Percentiles rank a stretch among this genome's conserved stretches.
phyloP scores from a whole-genome alignment of 768 basidiomycete species.

The Calocybe cyanea region DNA sequence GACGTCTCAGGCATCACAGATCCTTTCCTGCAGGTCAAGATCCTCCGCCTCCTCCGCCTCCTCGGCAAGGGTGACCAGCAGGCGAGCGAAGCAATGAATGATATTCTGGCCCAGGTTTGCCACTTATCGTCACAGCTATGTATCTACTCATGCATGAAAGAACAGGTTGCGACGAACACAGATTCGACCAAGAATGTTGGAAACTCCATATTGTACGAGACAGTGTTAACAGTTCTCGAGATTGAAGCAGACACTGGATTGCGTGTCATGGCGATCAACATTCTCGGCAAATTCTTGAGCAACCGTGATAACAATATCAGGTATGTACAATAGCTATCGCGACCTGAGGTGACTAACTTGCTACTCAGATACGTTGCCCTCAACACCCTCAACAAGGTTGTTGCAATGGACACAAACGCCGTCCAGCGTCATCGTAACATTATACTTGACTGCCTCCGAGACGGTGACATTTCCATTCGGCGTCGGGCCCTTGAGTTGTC shows the following conservation, averaged over 20 bases:
- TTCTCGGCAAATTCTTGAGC: constrained; percentile 94
- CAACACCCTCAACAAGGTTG: constrained; percentile 97
- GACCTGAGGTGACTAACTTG: background rate
- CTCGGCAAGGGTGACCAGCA: constrained; percentile 81
- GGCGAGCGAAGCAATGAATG: constrained; percentile 97
- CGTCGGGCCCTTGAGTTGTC: constrained; percentile 95
- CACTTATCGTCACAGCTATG: background rate
- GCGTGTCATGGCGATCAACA: constrained; percentile 99
- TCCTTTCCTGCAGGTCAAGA: constrained; percentile 92
- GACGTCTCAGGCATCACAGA: constrained; percentile 99
- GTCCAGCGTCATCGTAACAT: constrained; percentile 98
- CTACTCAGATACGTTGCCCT: constrained; percentile 85
- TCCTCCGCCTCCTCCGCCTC: constrained; percentile 83
- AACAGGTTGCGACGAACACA: constrained; percentile 96
- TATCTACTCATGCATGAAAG: background rate
- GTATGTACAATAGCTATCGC: constrained; percentile 38
- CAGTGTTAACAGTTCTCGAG: constrained; percentile 92
- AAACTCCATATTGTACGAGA: constrained; percentile 96
- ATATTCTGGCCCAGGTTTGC: constrained; percentile 88
- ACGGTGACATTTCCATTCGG: constrained; percentile 97
- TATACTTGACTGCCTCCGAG: constrained; percentile 98
- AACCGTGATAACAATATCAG: constrained; percentile 99
- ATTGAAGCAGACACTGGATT: constrained; percentile 96
- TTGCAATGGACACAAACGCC: constrained; percentile 95
- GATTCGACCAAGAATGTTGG: constrained; percentile 98